Evolutionary conservation across 768 basidiomycete species (phyloP).

Genomic region (Xerocomellus chrysenteron): DNA sequence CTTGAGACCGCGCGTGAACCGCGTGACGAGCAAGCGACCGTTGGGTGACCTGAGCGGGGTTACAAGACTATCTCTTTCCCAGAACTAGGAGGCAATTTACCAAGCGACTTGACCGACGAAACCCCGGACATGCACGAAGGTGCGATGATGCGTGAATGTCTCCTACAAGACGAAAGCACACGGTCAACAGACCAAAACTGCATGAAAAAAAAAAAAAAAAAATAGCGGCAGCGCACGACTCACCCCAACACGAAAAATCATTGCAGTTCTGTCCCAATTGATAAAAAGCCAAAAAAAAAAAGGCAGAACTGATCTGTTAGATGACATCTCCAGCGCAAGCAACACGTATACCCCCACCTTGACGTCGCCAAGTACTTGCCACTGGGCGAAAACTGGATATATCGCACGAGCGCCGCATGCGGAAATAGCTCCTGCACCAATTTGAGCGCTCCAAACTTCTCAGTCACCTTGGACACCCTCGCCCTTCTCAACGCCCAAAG

Average conservation of each 20-base stretch:
- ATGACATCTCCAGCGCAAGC: not conserved
- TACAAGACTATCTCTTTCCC: not conserved
- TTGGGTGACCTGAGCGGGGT: conserved; percentile 42
- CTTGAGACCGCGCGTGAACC: conserved; percentile 47
- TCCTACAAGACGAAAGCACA: conserved; percentile 32
- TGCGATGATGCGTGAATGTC: conserved; percentile 40
- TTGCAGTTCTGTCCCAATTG: conserved; percentile 51
- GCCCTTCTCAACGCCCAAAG: conserved; percentile 33
- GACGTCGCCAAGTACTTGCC: conserved; percentile 55
- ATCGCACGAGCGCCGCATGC: conserved; percentile 50
- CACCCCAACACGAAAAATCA: conserved; percentile 47
- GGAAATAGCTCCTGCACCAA: conserved; percentile 39
- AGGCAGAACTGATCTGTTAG: not conserved
- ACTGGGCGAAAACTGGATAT: conserved; percentile 55
- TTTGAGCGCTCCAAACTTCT: conserved; percentile 40
- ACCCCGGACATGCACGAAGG: conserved; percentile 48
- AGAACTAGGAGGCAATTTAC: conserved; percentile 18
- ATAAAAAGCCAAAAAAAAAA: not conserved
- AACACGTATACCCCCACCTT: conserved; percentile 32
- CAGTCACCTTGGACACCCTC: conserved; percentile 40
- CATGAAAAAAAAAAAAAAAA: not conserved
- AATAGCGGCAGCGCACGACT: conserved; percentile 3
- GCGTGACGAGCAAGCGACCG: conserved; percentile 46
- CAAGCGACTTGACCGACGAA: conserved; percentile 58
- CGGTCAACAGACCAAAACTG: not conserved